Percentiles rank a stretch among this genome's conserved stretches.
Evolutionary conservation across 179 eudicot genomes (phyloP).

Genomic region (Heliamphora pulchella): DNA sequence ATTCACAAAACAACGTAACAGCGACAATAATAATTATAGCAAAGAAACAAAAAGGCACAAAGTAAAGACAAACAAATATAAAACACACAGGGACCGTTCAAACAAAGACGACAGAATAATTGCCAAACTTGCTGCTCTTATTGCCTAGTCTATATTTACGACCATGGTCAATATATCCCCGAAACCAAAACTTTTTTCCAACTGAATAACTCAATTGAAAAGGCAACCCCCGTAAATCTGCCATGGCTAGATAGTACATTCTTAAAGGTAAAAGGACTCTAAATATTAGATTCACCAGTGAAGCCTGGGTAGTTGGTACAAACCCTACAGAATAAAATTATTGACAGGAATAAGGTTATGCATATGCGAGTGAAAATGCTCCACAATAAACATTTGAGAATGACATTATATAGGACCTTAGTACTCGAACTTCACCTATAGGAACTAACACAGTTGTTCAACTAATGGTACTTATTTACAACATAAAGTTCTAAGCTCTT

Average conservation of each 20-base stretch:
- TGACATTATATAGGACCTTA: background rate
- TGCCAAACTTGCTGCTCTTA: too few species aligned
- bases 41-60: background rate
- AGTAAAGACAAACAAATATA: background rate
- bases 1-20: background rate
- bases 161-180: too few species aligned
- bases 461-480: too few species aligned
- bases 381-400: background rate
- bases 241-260: background rate
- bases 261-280: background rate
- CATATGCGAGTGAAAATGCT: background rate
- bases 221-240: background rate
- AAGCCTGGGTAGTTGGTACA: too few species aligned
- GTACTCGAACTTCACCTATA: too few species aligned
- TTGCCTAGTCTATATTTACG: background rate
- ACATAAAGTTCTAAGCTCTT: too few species aligned
- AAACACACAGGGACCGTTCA: background rate
- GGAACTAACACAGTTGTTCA: too few species aligned
- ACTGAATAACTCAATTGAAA: background rate
- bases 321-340: background rate
- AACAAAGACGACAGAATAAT: background rate
- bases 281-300: background rate
- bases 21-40: background rate
- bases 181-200: too few species aligned
- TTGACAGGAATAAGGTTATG: background rate